Base-by-base conservation (phyloP, 164 flowering plant genomes). In the Warburgia ugandensis region DNA sequence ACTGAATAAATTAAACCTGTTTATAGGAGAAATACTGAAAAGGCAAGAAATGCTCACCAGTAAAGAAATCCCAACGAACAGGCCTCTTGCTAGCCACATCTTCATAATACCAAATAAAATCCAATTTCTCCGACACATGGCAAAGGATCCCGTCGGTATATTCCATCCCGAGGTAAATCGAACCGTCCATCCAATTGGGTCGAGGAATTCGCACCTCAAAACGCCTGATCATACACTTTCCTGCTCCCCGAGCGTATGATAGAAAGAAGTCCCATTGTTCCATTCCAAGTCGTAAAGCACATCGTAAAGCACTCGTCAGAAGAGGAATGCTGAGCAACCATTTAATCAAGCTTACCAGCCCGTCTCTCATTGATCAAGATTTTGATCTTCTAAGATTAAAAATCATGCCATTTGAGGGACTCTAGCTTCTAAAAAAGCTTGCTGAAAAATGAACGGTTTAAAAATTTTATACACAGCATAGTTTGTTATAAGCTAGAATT, bases 71-170 rank as follows among this genome's bases (percentile, higher is more conserved):
- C 79, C 76, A 75, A 11, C 21, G 59, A 42, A 75, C 79, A 19
- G 73, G 79, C 22, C 65, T 66, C 43, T 68, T 68, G 36, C 71
- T 63, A 19, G 25, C 47, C 5, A 71, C 72, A 62, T 75, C 79
- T 54, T 75, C 79, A 40, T 69, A 75, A 44, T 71, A 74, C 58
- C 57, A 48, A 14, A 74, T 66, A 56, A 74, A 74, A 26, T 74
- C 73, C 19, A 58, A 72, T 55, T 75, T 75, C 64, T 61, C 68
- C 79, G 74, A 72, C 30, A 69, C 74, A 51, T 75, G 64, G 33
- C 76, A 75, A 0, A 63, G 52, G 56, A 75, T 68, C 51, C 76
- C 76, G 54, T 75, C 72, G 2, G 28, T 52, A 11, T 14, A 5
- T 4, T 26, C 31, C 29, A 12, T 51, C 2, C 79, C 79, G 0